Conservation (phyloP, 2,329 filamentous ascomycete species). For the Claviceps cyperi region DNA sequence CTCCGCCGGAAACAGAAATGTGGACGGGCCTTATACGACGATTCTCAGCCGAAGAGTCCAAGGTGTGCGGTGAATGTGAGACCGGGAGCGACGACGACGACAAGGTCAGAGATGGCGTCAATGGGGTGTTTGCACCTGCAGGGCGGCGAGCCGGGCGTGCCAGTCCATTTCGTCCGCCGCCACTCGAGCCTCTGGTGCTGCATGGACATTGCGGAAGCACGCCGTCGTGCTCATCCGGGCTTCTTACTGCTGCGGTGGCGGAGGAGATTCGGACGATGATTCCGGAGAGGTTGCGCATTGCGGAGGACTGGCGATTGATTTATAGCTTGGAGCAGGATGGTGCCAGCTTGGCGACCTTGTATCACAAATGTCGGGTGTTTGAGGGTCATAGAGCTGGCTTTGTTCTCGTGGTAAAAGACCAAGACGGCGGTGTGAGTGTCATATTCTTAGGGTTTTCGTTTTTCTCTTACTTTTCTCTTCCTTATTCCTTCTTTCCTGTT, state of each 20-base stretch:
- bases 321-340: slow-evolving; percentile 92
- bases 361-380: slow-evolving; percentile 59
- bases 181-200: slow-evolving; percentile 66
- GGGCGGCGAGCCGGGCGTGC: slow-evolving; percentile 33
- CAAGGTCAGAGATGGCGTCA: slow-evolving; percentile 30
- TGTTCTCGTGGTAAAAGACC: slow-evolving; percentile 74
- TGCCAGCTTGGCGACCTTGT: slow-evolving; percentile 73
- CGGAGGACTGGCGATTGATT: slow-evolving; percentile 71
- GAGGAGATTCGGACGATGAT: slow-evolving; percentile 88
- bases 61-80: slow-evolving; percentile 16
- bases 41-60: slow-evolving; percentile 37
- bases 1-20: slow-evolving; percentile 17
- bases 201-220: slow-evolving; percentile 50
- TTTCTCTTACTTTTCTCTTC: background rate
- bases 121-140: slow-evolving; percentile 38
- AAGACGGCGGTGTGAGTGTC: slow-evolving; percentile 51
- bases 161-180: slow-evolving; percentile 76
- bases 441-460: no score
- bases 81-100: slow-evolving; percentile 6
- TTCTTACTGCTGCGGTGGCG: slow-evolving; percentile 61
- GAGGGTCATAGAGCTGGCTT: slow-evolving; percentile 65
- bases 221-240: slow-evolving; percentile 38
- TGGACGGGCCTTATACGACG: slow-evolving; percentile 54
- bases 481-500: background rate
- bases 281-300: slow-evolving; percentile 72